A percentile compares a stretch with the other conserved stretches of the same genome.
These are phyloP conservation scores for Canna indica DNA, from an alignment of 176 grass and related monocot species.

Conservation along the genomic window DNA sequence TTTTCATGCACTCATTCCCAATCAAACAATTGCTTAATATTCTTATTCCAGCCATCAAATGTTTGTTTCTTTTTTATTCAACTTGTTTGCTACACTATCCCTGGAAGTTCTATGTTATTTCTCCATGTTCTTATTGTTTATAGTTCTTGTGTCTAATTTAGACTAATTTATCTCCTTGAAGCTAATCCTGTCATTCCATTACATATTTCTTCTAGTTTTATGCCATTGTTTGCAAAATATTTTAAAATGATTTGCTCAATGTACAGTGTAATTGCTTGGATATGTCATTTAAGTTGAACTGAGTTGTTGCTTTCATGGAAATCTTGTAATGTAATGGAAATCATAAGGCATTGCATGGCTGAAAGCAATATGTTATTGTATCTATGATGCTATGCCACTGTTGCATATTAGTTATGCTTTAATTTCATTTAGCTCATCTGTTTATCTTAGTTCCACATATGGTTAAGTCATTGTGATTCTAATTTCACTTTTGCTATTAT, in stretches of 20 bases:
- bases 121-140: no score
- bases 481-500: no score
- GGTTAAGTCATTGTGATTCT: not conserved
- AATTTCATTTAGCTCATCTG: not conserved
- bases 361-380: not conserved
- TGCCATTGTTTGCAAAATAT: no score
- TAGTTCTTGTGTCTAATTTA: no score
- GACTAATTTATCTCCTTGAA: no score
- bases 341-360: not conserved
- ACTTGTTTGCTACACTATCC: not conserved
- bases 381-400: not conserved
- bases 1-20: not conserved
- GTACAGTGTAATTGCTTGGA: no score
- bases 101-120: not conserved
- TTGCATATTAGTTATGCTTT: not conserved
- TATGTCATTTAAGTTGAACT: no score
- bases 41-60: not conserved
- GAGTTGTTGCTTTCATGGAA: not conserved
- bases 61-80: not conserved
- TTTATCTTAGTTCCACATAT: not conserved
- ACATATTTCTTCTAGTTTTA: no score
- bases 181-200: no score
- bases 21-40: not conserved
- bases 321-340: no score
- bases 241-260: no score